Conservation (phyloP, 441 rosid species). For the Melastoma candidum region DNA sequence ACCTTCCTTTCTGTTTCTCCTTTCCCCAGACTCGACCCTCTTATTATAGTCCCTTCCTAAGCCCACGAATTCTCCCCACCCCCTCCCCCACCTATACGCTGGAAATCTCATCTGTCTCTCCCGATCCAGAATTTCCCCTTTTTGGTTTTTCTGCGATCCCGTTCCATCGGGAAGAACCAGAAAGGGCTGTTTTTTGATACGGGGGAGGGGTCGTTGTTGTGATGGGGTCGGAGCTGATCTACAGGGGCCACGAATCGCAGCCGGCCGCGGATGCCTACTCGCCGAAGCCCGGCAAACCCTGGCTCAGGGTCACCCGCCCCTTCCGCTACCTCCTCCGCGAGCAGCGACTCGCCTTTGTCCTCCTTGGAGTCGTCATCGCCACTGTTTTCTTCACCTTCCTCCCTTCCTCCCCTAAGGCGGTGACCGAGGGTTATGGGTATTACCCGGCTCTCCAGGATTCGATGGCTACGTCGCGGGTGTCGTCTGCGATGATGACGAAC, state of each 20-base stretch:
- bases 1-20: too few species aligned
- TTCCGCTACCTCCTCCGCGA: slow-evolving; percentile 72
- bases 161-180: too few species aligned
- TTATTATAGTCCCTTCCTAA: too few species aligned
- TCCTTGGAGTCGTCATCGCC: slow-evolving; percentile 78
- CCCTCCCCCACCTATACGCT: too few species aligned
- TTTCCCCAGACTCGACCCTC: too few species aligned
- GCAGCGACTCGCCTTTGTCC: slow-evolving; percentile 67
- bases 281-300: slow-evolving; percentile 77
- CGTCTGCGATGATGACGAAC: slow-evolving; percentile 6
- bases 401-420: slow-evolving; percentile 22
- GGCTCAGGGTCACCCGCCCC: slow-evolving; percentile 53
- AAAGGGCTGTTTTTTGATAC: background rate
- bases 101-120: too few species aligned
- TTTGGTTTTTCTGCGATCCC: too few species aligned
- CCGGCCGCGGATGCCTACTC: slow-evolving; percentile 53
- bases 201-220: slow-evolving; percentile 1
- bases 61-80: too few species aligned
- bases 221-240: slow-evolving; percentile 75
- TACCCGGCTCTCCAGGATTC: too few species aligned
- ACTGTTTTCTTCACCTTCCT: slow-evolving; percentile 47
- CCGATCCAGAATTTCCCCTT: too few species aligned
- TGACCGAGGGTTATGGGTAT: too few species aligned
- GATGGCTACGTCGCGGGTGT: too few species aligned
- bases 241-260: slow-evolving; percentile 73